These are phyloP conservation scores for Russula olivacea DNA, from an alignment of 768 basidiomycete species.

Conservation along the genomic window DNA sequence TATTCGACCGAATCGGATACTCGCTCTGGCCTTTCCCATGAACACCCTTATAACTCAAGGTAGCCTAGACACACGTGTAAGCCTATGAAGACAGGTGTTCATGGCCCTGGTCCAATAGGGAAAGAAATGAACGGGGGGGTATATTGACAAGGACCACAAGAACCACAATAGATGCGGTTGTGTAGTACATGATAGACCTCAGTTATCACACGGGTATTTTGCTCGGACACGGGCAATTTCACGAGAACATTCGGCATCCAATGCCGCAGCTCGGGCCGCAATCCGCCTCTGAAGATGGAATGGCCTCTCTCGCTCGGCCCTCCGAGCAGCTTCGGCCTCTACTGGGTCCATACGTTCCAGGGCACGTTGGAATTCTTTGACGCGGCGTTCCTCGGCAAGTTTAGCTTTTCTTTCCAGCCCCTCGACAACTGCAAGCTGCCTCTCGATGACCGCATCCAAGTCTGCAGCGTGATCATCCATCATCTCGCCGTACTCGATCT, in stretches of 20 bases:
- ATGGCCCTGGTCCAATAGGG: too few species aligned
- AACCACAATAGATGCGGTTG: background rate
- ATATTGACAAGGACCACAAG: background rate
- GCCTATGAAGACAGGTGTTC: too few species aligned
- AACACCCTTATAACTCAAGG: background rate
- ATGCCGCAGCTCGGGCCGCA: background rate
- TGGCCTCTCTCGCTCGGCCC: background rate
- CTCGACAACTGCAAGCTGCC: background rate
- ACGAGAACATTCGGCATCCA: background rate
- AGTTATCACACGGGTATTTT: background rate
- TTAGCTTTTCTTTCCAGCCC: background rate
- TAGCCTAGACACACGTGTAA: background rate
- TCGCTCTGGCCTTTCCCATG: background rate
- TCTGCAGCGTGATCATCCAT: background rate
- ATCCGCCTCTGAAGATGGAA: background rate
- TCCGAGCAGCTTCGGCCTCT: background rate
- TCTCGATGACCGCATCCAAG: background rate
- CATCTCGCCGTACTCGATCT: background rate
- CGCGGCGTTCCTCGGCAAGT: background rate
- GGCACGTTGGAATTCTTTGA: slow-evolving; percentile 1
- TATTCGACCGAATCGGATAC: background rate
- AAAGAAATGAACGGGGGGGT: background rate
- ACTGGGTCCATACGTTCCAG: background rate
- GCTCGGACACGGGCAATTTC: background rate
- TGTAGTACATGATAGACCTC: too few species aligned